phyloP scores from a whole-genome alignment of 768 basidiomycete species.

The Tulasnella calospora region DNA sequence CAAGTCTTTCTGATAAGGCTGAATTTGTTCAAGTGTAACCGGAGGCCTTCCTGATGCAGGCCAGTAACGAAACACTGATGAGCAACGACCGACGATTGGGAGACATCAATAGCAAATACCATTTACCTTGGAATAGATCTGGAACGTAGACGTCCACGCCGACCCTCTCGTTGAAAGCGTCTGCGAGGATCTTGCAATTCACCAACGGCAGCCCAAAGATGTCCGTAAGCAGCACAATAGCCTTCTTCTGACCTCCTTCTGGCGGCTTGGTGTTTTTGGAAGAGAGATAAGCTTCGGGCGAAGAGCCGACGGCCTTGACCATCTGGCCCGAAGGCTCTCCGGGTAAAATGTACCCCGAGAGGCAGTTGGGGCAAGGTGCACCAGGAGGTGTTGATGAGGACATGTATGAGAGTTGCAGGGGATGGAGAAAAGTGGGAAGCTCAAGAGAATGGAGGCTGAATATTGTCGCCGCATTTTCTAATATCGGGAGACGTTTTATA shows the following conservation, averaged over 20 bases:
- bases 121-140: slow-evolving; percentile 52
- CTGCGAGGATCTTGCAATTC: slow-evolving; percentile 56
- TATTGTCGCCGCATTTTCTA: neutral
- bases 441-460: neutral
- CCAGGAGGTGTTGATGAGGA: neutral
- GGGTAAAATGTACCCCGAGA: slow-evolving; percentile 6
- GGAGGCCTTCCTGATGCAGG: slow-evolving; percentile 15
- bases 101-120: neutral
- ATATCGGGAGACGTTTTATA: neutral
- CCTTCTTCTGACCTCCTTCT: slow-evolving; percentile 33
- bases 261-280: neutral
- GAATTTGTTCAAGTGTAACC: neutral
- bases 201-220: slow-evolving; percentile 51
- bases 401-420: neutral
- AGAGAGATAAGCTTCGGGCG: neutral
- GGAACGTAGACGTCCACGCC: slow-evolving; percentile 61
- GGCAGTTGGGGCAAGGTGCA: slow-evolving; percentile 16
- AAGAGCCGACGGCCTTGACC: slow-evolving; percentile 8
- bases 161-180: slow-evolving; percentile 46
- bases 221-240: slow-evolving; percentile 54
- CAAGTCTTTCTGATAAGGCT: slow-evolving; percentile 16
- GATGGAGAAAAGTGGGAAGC: neutral
- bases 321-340: slow-evolving; percentile 24
- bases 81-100: neutral
- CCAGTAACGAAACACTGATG: neutral